Percentiles rank a stretch among this genome's conserved stretches.
Evolutionary conservation across 345 rosid genomes (phyloP).

Genomic region (Crucihimalaya himalaica): DNA sequence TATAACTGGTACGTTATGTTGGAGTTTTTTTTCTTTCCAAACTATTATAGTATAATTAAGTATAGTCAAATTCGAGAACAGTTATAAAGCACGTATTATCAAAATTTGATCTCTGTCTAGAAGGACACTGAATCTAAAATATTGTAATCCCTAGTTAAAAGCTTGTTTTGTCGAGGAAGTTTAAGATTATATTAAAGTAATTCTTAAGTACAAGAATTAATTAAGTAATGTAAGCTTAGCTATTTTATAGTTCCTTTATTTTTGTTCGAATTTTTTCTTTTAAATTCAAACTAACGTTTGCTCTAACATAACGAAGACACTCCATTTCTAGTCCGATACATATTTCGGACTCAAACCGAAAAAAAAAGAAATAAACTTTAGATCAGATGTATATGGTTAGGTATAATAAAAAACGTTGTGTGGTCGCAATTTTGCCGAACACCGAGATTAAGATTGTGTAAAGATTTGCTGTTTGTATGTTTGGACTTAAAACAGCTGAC

Average conservation of each 20-base stretch:
- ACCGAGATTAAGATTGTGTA: slow-evolving; percentile 22
- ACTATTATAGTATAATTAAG: background rate
- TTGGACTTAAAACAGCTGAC: slow-evolving; percentile 27
- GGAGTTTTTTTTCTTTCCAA: background rate
- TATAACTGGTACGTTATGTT: no score
- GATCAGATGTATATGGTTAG: background rate
- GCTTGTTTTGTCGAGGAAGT: background rate
- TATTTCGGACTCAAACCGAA: background rate
- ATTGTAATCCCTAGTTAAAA: background rate
- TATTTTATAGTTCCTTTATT: background rate
- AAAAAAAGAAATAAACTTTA: background rate
- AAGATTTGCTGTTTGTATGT: slow-evolving; percentile 33
- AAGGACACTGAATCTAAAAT: background rate
- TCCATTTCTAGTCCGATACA: background rate
- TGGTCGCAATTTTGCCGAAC: slow-evolving; percentile 19
- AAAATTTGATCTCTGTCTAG: background rate
- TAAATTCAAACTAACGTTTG: background rate
- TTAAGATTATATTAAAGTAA: background rate
- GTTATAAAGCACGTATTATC: background rate
- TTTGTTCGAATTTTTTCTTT: background rate
- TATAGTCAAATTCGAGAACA: background rate
- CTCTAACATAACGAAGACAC: background rate
- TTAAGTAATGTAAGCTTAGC: background rate
- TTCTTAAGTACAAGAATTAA: no score
- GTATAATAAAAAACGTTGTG: background rate